Base-by-base conservation (phyloP, 495 filamentous ascomycete species). In the Daldinia grandis region DNA sequence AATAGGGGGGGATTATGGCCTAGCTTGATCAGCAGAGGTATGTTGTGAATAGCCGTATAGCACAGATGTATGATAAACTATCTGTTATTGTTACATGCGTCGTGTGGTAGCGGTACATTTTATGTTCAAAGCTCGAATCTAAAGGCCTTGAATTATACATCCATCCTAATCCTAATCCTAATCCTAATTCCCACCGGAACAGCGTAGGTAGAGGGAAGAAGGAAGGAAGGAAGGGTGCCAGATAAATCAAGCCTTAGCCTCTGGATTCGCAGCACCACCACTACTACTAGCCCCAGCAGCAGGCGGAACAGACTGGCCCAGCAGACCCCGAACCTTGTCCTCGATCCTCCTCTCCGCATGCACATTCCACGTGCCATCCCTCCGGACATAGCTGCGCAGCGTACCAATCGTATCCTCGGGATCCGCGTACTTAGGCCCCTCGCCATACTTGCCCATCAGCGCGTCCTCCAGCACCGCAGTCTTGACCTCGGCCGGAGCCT, bases 371-470 rank as follows among this genome's bases (percentile, higher is more conserved):
- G 80, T 79, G 71, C 74, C 74, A 44, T 84, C 80, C n/a, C 72
- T 68, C 15, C 37, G 64, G 27, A 78, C 76, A 51, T 82, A 81
- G 64, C 68, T 79, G 25, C 59, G 66, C 38, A 86, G 56, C 38
- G 72, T 69, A 0, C 59, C 78, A 24, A 78, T 15, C 28, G 78
- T 64, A 47, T 85, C 80, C 2, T 19, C 53, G 10, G 71, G 28
- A 1, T 79, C 78, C 10, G 70, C 75, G 40, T 73, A 76, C 62
- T 69, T 56, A 0, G 78, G 69, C 0, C 64, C 56, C 35, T 44
- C 72, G 19, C 76, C 68, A 69, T 87, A 84, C 44, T 76, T 76
- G 35, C 84, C 84, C 21, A 76, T 72, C 58, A 86, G 56, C 30
- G 75, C 74, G 49, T 74, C 62, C 47, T 85, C 79, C 7, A 82